A percentile compares a stretch with the other conserved stretches of the same genome.
Evolutionary conservation across 192 early-diverging fungal genomes (phyloP).

Genomic region (Dissophora globulifera): DNA sequence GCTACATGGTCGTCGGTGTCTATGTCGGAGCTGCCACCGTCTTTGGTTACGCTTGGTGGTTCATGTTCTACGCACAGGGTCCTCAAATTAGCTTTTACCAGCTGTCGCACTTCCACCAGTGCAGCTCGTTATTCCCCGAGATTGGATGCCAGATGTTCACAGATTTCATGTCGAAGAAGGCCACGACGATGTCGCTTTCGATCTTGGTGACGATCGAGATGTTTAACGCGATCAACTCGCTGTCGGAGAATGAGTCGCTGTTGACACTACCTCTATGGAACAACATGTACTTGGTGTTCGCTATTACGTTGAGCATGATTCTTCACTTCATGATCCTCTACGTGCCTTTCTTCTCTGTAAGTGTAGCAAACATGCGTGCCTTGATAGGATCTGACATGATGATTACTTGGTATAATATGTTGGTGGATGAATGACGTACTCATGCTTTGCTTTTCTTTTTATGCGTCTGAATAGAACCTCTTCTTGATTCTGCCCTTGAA

Average conservation of each 20-base stretch:
- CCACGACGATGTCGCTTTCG: slow-evolving; percentile 95
- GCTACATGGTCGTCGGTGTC: slow-evolving; percentile 91
- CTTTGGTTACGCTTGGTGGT: slow-evolving; percentile 99
- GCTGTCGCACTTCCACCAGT: slow-evolving; percentile 95
- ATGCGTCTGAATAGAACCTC: slow-evolving; percentile 60
- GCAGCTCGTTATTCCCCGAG: slow-evolving; percentile 85
- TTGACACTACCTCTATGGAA: slow-evolving; percentile 91
- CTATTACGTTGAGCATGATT: slow-evolving; percentile 88
- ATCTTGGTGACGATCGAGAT: slow-evolving; percentile 98
- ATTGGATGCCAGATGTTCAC: slow-evolving; percentile 94
- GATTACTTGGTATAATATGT: too few species aligned
- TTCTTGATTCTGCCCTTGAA: slow-evolving; percentile 94
- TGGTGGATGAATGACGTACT: neutral
- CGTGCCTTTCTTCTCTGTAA: slow-evolving; percentile 92
- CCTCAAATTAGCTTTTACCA: slow-evolving; percentile 91
- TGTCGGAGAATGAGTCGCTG: slow-evolving; percentile 96
- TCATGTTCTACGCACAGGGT: slow-evolving; percentile 90
- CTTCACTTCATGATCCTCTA: slow-evolving; percentile 98
- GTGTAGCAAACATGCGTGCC: slow-evolving; percentile 1
- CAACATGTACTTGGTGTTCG: slow-evolving; percentile 88
- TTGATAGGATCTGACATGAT: too few species aligned
- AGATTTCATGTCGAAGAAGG: slow-evolving; percentile 80
- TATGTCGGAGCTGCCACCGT: slow-evolving; percentile 96
- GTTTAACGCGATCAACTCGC: slow-evolving; percentile 98
- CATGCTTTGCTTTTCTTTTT: slow-evolving; percentile 10